These are phyloP conservation scores for Colletotrichum viniferum DNA, from an alignment of 2,329 filamentous ascomycete genomes.

Conservation along the genomic window DNA sequence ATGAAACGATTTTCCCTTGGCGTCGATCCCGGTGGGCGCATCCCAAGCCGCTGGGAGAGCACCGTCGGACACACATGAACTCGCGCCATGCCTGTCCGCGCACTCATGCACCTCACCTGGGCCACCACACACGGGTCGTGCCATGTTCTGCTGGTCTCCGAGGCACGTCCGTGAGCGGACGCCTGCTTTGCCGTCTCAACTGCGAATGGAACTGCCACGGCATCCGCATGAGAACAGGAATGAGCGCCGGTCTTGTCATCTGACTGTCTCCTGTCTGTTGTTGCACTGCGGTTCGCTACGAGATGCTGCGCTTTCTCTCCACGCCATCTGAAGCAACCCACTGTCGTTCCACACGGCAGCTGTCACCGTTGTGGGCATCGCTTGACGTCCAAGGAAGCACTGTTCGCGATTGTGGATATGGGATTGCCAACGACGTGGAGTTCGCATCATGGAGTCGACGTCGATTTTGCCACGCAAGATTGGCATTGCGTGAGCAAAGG, in stretches of 20 bases:
- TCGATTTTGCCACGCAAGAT: not conserved
- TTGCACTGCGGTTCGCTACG: not conserved
- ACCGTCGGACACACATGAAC: not conserved
- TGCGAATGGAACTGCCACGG: not conserved
- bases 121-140: not conserved
- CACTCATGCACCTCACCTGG: not conserved
- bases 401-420: not conserved
- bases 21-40: not conserved
- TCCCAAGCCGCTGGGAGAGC: not conserved
- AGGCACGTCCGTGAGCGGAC: not conserved
- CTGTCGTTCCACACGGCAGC: not conserved
- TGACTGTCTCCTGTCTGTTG: constrained; percentile 1
- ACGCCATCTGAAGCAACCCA: constrained; percentile 8
- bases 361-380: not conserved
- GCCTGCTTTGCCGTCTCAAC: constrained; percentile 4
- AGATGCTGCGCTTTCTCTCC: not conserved
- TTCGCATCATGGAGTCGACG: not conserved
- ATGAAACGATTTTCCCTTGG: constrained; percentile 3
- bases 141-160: not conserved
- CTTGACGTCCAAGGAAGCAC: not conserved
- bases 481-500: not conserved
- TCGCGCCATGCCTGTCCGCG: not conserved
- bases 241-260: constrained; percentile 11
- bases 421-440: not conserved
- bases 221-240: not conserved